Evolutionary conservation across 192 early-diverging fungal genomes (phyloP).

Genomic region (Coemansia erecta): DNA sequence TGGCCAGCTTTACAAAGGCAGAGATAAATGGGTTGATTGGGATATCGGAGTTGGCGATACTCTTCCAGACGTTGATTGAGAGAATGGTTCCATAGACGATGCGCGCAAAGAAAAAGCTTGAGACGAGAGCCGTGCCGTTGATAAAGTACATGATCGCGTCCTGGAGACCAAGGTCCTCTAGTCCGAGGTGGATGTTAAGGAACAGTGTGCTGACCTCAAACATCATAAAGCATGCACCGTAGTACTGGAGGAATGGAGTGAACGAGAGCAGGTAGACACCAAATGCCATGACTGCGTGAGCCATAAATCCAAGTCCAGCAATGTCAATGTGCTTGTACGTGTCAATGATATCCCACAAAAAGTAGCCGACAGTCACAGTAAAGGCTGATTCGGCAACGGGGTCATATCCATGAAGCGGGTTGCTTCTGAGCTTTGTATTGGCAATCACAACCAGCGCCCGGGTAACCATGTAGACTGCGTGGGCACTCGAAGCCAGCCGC

Average conservation of each 20-base stretch:
- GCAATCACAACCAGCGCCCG: constrained; percentile 63
- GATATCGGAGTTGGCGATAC: constrained; percentile 25
- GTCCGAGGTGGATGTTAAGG: constrained; percentile 79
- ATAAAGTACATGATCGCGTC: constrained; percentile 73
- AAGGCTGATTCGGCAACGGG: constrained; percentile 69
- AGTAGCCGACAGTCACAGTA: constrained; percentile 81
- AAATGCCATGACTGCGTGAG: constrained; percentile 78
- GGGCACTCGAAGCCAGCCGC: constrained; percentile 71
- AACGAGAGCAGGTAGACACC: constrained; percentile 68
- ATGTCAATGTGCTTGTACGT: constrained; percentile 65
- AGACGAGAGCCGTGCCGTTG: constrained; percentile 79
- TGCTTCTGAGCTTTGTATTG: constrained; percentile 57
- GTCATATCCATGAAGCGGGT: constrained; percentile 67
- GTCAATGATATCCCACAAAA: constrained; percentile 85
- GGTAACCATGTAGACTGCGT: constrained; percentile 64
- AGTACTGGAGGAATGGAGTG: constrained; percentile 81
- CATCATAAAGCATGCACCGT: constrained; percentile 85
- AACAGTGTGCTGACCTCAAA: constrained; percentile 88
- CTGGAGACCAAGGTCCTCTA: constrained; percentile 77
- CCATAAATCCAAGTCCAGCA: constrained; percentile 74
- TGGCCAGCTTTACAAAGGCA: constrained; percentile 24
- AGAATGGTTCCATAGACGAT: constrained; percentile 75
- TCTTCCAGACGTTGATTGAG: constrained; percentile 58
- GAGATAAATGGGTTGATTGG: constrained; percentile 27
- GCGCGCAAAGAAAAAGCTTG: constrained; percentile 74